These are phyloP conservation scores for Cytospora piceicola DNA, from an alignment of 2,329 filamentous ascomycete genomes.

Conservation along the genomic window DNA sequence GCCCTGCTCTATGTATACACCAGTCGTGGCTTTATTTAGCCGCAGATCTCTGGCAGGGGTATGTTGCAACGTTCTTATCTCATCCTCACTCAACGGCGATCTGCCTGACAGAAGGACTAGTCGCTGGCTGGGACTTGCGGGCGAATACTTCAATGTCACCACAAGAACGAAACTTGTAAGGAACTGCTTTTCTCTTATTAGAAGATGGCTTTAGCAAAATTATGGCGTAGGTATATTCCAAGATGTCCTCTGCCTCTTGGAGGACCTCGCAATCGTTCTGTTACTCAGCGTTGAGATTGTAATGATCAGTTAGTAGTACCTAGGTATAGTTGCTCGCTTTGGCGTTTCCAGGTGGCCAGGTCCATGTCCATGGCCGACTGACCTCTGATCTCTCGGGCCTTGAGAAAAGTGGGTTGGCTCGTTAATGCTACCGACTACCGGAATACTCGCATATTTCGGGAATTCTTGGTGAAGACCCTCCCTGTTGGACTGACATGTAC, in stretches of 20 bases:
- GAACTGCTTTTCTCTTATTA: too few relatives aligned
- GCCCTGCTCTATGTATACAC: background rate
- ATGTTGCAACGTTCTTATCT: background rate
- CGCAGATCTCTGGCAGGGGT: background rate
- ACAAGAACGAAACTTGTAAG: background rate
- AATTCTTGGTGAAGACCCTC: conserved; percentile 20
- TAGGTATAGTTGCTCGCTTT: background rate
- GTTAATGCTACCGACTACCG: conserved; percentile 20
- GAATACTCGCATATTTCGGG: conserved; percentile 21
- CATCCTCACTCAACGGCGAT: background rate
- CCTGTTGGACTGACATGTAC: conserved; percentile 12
- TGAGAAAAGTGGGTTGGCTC: background rate
- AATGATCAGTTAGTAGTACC: too few relatives aligned
- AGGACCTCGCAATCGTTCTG: too few relatives aligned
- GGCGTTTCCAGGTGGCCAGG: too few relatives aligned
- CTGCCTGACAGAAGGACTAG: background rate
- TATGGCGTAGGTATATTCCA: too few relatives aligned
- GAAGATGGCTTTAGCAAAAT: too few relatives aligned
- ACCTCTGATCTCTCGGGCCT: too few relatives aligned
- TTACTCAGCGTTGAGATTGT: background rate
- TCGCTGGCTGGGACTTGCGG: background rate
- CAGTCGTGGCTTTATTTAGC: background rate
- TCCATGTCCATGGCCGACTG: background rate
- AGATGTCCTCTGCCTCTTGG: too few relatives aligned
- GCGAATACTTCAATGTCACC: background rate